Evolutionary conservation across 805 yeast genomes (phyloP).

Genomic region (Candida ulmi): DNA sequence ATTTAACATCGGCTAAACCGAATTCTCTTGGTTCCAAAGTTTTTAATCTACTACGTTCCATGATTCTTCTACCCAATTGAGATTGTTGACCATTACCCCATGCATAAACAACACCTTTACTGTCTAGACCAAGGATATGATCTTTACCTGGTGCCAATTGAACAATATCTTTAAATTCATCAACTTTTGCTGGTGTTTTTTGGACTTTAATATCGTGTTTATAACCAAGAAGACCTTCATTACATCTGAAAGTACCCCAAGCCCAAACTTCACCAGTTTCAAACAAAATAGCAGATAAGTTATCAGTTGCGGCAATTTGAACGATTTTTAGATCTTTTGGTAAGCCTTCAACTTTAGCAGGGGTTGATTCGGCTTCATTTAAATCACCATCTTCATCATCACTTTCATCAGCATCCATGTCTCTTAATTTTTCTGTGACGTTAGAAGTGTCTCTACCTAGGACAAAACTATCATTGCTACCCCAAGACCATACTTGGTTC

Average conservation of each 20-base stretch:
- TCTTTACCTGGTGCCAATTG: constrained; percentile 92
- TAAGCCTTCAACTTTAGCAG: constrained; percentile 65
- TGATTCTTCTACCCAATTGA: constrained; percentile 83
- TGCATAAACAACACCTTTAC: constrained; percentile 81
- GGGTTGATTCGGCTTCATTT: constrained; percentile 86
- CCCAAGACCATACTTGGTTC: constrained; percentile 96
- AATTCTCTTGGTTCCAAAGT: constrained; percentile 78
- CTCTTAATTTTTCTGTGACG: constrained; percentile 59
- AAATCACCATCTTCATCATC: constrained; percentile 75
- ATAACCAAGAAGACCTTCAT: constrained; percentile 88
- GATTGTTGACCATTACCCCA: constrained; percentile 97
- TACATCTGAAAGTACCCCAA: constrained; percentile 96
- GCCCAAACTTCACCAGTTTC: constrained; percentile 87
- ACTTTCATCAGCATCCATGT: constrained; percentile 52
- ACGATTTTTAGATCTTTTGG: constrained; percentile 59
- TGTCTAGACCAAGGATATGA: constrained; percentile 79
- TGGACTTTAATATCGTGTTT: constrained; percentile 61
- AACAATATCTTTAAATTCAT: constrained; percentile 58
- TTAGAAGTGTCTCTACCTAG: constrained; percentile 80
- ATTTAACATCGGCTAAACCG: constrained; percentile 73
- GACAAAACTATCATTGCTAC: constrained; percentile 88
- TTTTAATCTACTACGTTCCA: constrained; percentile 70
- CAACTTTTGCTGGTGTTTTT: constrained; percentile 57
- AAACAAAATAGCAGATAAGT: constrained; percentile 73
- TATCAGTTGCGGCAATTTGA: constrained; percentile 88